Base-by-base conservation (phyloP, 2,329 filamentous ascomycete genomes). In the Diaporthe capsici region DNA sequence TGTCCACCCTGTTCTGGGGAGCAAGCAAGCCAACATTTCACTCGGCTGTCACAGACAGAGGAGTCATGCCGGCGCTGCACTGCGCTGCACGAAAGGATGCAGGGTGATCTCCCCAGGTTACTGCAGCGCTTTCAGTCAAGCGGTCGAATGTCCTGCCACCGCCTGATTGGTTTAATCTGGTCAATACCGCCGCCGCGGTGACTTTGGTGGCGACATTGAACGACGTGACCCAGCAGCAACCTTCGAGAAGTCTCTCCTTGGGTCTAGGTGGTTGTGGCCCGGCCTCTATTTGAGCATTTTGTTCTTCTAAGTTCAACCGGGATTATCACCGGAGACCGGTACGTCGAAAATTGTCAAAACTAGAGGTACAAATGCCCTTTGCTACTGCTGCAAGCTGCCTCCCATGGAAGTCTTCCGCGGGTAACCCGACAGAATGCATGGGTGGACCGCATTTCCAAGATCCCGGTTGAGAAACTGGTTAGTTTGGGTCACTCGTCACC, bases 331-430 rank as follows among this genome's bases (percentile, higher is more conserved):
- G 7, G 25, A 68, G 28, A 53, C 47, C 1, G 25, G n/a, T 28
- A 22, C 13, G 7, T n/a, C 31, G 25, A 31, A 13, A 39, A 15
- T 20, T 12, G 13, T 7, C 6, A 8, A 28, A 28, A 28, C 1
- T 5, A 68, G 49, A 25, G 65, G 65, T 28, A 37, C 31, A 20
- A 17, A 8, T 31, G 7, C 17, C 65, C 15, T 53, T 22, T 39
- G 7, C 65, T 15, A 12, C 8, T 22, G n/a, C 65, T 70, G 65
- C 65, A 70, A 53, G n/a, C 65, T 42, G 49, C 65, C 51, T 49
- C n/a, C 34, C 20, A 28, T 4, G 25, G 44, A 58, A 60, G n/a
- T 12, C 13, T 53, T 39, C 37, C 25, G 61, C 58, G 42, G 10
- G 37, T 34, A 9, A 4, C 25, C 25, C 55, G 25, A 44, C 61